Conservation (phyloP, 2,329 filamentous ascomycete species). For the Chalara sp. region DNA sequence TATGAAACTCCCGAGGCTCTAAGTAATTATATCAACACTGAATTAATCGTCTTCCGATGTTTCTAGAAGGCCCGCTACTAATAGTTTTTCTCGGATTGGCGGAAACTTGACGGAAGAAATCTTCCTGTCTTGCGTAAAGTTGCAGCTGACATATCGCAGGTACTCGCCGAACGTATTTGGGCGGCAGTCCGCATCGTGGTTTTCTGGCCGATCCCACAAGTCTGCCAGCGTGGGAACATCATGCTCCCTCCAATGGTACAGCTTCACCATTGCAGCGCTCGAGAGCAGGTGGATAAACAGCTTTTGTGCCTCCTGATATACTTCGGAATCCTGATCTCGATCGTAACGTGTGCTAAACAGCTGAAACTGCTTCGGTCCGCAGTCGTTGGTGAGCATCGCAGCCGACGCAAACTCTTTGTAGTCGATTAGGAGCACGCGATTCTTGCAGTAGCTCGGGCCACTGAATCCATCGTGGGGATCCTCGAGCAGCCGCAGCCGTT, state of each 20-base stretch:
- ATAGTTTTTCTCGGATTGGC: neutral
- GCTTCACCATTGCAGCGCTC: slow-evolving; percentile 28
- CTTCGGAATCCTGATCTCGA: slow-evolving; percentile 17
- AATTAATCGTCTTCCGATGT: too few relatives aligned
- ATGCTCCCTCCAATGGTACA: slow-evolving; percentile 26
- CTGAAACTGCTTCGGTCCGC: slow-evolving; percentile 27
- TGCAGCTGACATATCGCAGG: slow-evolving; percentile 23
- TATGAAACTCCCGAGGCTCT: too few relatives aligned
- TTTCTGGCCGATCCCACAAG: slow-evolving; percentile 27
- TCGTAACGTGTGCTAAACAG: slow-evolving; percentile 24
- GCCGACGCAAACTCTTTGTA: slow-evolving; percentile 24
- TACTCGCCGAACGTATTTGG: slow-evolving; percentile 26
- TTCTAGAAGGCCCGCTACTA: neutral
- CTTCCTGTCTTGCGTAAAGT: slow-evolving; percentile 5
- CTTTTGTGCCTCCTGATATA: slow-evolving; percentile 23
- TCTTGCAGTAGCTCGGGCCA: slow-evolving; percentile 28
- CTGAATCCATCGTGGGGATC: slow-evolving; percentile 29
- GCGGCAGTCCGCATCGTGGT: slow-evolving; percentile 25
- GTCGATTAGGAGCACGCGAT: slow-evolving; percentile 27
- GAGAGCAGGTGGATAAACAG: slow-evolving; percentile 26
- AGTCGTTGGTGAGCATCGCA: slow-evolving; percentile 26
- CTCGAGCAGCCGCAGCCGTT: slow-evolving; percentile 28
- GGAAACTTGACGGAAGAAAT: neutral
- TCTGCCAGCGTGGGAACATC: slow-evolving; percentile 26
- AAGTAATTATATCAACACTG: too few relatives aligned